These are phyloP conservation scores for Cenchrus fungigraminus DNA, from an alignment of 176 grass and related monocot species.

Conservation along the genomic window DNA sequence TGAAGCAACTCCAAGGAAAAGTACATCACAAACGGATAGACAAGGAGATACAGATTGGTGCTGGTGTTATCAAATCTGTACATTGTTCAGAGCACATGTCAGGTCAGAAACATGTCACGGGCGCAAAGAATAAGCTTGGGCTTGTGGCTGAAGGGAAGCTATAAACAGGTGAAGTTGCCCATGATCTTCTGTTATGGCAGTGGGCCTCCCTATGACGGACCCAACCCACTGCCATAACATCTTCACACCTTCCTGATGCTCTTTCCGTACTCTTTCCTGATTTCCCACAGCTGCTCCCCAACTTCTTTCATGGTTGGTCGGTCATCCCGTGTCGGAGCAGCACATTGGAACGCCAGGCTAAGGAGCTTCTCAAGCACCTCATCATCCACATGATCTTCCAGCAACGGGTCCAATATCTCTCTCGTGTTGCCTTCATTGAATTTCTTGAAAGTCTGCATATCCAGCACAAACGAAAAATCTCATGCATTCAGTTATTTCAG, in stretches of 20 bases:
- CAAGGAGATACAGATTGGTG: slow-evolving; percentile 8
- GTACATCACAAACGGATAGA: slow-evolving; percentile 2
- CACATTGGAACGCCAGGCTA: slow-evolving; percentile 78
- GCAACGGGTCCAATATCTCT: slow-evolving; percentile 82
- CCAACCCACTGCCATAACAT: too few relatives aligned
- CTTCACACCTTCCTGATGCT: slow-evolving; percentile 40
- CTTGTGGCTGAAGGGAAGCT: background rate
- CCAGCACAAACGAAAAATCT: slow-evolving; percentile 29
- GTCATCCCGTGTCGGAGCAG: slow-evolving; percentile 73
- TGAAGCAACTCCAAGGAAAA: background rate
- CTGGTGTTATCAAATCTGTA: background rate
- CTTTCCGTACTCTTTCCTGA: slow-evolving; percentile 75
- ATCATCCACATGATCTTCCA: slow-evolving; percentile 73
- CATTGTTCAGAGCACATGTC: slow-evolving; percentile 20
- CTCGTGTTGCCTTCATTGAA: slow-evolving; percentile 69
- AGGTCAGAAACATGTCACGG: slow-evolving; percentile 28
- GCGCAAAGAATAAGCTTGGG: background rate
- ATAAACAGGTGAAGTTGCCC: background rate
- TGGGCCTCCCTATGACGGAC: too few relatives aligned
- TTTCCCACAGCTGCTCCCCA: slow-evolving; percentile 92
- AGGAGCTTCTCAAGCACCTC: slow-evolving; percentile 70
- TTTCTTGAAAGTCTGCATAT: slow-evolving; percentile 84
- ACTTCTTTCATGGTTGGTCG: slow-evolving; percentile 93
- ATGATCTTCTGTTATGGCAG: background rate
- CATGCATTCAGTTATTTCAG: background rate